Evolutionary conservation across 495 filamentous ascomycete species (phyloP), one percentile per base, ranked within the genome.

Genomic region (Staphylotrichum longicolle): DNA sequence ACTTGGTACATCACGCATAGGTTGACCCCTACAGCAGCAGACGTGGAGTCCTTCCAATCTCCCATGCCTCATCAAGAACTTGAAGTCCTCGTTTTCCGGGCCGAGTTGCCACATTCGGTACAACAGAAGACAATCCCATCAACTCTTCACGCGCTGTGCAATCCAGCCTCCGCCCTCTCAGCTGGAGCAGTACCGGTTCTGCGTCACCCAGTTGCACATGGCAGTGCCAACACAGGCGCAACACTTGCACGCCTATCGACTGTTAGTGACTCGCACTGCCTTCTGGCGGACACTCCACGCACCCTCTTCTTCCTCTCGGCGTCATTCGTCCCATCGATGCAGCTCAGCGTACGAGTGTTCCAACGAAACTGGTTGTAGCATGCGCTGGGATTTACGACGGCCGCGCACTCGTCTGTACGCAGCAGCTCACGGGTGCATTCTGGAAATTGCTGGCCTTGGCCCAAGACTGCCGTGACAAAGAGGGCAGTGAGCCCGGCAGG

Each of bases 341-440:
- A 79, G 0, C 66, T 59, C 11, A 79, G 61, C 7, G 76, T 77
- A 44, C 72, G 73, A 3, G 70, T 58, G 15, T 34, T 61, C 57
- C 72, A 79, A 4, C 74, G 61, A 63, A 70, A 77, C 64, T 77
- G 65, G 63, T 79, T 79, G 61, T 79, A 79, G 64, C 76, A 79
- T 30, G 76, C 76, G 49, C 71, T 74, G 33, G 76, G 73, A 46
- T 77, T 69, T 55, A 77, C 73, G 49, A 79, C 76, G 34, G 70
- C 73, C 30, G 72, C 72, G 55, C 76, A 79, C 14, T 79, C 76
- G 40, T 75, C 70, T 10, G 70, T 73, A 1, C 63, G 60, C 0
- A 70, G 66, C 9, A 79, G 66, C 14, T 74, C 72, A 10, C 60
- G 58, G 30, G 61, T 72, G 61, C 76, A 79, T 47, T 69, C 70